A percentile compares a stretch with the other conserved stretches of the same genome.
Evolutionary conservation across 2,329 filamentous ascomycete species (phyloP).

Genomic region (Pseudogymnoascus sp.): DNA sequence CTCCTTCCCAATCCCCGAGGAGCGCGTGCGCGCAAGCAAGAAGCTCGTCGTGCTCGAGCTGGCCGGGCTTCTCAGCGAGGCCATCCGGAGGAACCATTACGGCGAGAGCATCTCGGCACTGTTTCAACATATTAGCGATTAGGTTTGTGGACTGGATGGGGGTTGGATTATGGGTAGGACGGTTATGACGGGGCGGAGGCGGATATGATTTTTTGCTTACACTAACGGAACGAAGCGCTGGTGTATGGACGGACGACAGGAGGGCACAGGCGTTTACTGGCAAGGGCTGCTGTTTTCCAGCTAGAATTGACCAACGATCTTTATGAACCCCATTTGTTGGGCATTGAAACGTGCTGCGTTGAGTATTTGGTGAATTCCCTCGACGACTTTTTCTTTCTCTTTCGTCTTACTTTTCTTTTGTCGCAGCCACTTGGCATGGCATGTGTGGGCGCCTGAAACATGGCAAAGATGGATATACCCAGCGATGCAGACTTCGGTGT

Average conservation of each 20-base stretch:
- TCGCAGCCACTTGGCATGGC: not conserved
- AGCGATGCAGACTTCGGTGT: constrained; percentile 68
- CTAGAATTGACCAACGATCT: constrained; percentile 8
- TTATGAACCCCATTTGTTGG: not conserved
- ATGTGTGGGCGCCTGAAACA: not conserved
- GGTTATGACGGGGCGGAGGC: not conserved
- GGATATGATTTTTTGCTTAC: constrained; percentile 2
- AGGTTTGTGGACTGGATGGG: not conserved
- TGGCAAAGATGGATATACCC: constrained; percentile 33
- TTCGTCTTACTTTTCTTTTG: constrained; percentile 11
- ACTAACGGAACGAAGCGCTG: constrained; percentile 1
- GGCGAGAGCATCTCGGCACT: constrained; percentile 65
- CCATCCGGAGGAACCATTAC: constrained; percentile 92
- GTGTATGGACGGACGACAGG: not conserved
- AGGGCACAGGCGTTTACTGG: constrained; percentile 4
- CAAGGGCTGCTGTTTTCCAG: not conserved
- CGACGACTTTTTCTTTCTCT: constrained; percentile 9
- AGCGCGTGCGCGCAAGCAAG: constrained; percentile 59
- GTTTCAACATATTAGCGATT: constrained; percentile 12
- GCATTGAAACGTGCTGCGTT: constrained; percentile 24
- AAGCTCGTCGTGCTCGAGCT: constrained; percentile 89
- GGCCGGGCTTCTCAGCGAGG: constrained; percentile 79
- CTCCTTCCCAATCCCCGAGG: constrained; percentile 82
- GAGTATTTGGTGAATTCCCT: constrained; percentile 6
- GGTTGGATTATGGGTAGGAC: not conserved